Evolutionary conservation across 331 rosid species (phyloP), one percentile per base, ranked within the genome.

Genomic region (Acacia concinna): DNA sequence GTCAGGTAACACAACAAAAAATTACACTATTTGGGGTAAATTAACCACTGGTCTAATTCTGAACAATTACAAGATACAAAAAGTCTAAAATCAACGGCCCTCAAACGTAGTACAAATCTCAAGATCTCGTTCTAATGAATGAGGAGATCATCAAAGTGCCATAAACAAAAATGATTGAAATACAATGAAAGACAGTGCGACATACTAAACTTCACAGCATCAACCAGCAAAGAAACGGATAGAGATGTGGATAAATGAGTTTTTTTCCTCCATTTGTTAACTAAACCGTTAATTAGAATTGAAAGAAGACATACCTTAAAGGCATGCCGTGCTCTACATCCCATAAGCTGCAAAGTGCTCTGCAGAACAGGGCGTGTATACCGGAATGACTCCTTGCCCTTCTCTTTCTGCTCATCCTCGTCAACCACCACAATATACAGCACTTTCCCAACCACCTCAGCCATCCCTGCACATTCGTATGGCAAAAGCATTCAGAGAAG

Each of bases 261-360:
- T 14, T 27, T 44, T 25, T 7, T 47, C 5, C 15, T 17, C 20
- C 11, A 43, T 43, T 6, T 25, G 44, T 69, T 2, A 52, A 5
- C 65, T 12, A 34, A 41, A 70, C 4, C 2, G 35, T 8, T 6
- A 15, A 49, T 47, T 7, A 1, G 35, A 35, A 47, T 11, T 1
- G 30, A 35, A n/a, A 34, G 23, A 68, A 20, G 15, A 15, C 1
- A 27, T 23, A 90, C 99, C 99, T 95, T 95, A 64, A 95, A 93
- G 56, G 99, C 97, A 75, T 95, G 99, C 8, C 99, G 88, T 3
- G 99, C 91, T 76, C 93, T 95, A 82, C 99, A 95, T 68, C 99
- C 99, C 89, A 95, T 95, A 20, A 93, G 94, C 77, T 95, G 99
- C 20, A 95, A 87, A 38, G 93, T 91, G 47, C 91, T 95, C 84